A percentile compares a stretch with the other conserved stretches of the same genome.
Evolutionary conservation across 306 rosid species (phyloP).

Genomic region (Malus fusca): DNA sequence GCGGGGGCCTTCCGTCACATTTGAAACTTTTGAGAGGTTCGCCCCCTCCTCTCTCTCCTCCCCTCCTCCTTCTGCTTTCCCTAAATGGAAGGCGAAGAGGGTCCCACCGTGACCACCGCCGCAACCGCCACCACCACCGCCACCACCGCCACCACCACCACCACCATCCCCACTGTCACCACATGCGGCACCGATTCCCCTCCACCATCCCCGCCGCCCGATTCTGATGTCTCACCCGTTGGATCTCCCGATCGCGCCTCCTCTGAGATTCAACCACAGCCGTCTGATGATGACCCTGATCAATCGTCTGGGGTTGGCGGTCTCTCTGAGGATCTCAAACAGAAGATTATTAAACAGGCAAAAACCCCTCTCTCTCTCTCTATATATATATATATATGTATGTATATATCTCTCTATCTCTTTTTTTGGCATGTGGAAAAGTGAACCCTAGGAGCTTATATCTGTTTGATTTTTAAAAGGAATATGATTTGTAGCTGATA

Average conservation of each 20-base stretch:
- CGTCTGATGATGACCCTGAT: constrained; percentile 49
- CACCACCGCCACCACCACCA: background rate
- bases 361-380: background rate
- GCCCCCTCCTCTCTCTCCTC: constrained; percentile 22
- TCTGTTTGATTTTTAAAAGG: background rate
- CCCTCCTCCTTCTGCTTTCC: constrained; percentile 15
- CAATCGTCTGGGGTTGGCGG: constrained; percentile 30
- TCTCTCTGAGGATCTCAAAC: constrained; percentile 73
- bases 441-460: constrained; percentile 2
- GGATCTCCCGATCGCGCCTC: constrained; percentile 33
- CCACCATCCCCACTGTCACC: constrained; percentile 20
- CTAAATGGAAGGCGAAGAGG: constrained; percentile 29
- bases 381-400: no score
- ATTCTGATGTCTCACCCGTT: constrained; percentile 20
- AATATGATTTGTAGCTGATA: background rate
- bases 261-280: constrained; percentile 33
- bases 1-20: constrained; percentile 29
- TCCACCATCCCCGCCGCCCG: constrained; percentile 32
- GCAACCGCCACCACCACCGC: constrained; percentile 11
- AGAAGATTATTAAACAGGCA: constrained; percentile 73
- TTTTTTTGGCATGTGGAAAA: background rate
- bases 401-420: no score
- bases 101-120: constrained; percentile 21
- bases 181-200: constrained; percentile 7
- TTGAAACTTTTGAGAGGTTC: constrained; percentile 7